Base-by-base conservation (phyloP, 176 grass and related monocot species). In the Musa itinerans region DNA sequence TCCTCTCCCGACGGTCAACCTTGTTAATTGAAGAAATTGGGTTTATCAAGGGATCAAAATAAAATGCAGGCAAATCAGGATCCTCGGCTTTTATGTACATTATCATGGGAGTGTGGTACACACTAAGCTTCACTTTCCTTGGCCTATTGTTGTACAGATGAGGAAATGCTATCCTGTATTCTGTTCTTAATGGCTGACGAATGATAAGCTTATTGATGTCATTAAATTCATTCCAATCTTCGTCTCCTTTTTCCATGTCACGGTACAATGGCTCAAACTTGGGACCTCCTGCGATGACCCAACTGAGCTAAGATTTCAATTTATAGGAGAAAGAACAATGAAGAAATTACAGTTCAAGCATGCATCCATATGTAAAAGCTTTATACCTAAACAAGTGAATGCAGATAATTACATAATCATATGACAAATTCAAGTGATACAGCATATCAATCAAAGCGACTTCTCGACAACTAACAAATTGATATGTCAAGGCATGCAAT, bases 201-300 rank as follows among this genome's bases (percentile, higher is more conserved):
- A 98, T 98, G 69, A 98, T 98, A 75, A 98, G 90, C 49, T 98
- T 98, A 78, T 98, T 98, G 61, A 98, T 98, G 72, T 98, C 94
- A 82, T 98, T 98, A 75, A 98, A 98, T 78, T 98, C 94, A 85
- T 98, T 98, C 94, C 94, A 98, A 74, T 98, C 94, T 83, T 98
- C 94, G 57, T 98, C 94, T 75, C 94, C 94, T 79, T 92, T 98
- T 72, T 98, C 94, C 94, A 98, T 98, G 71, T 98, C 94, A 78
- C 94, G 83, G 68, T 98, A 93, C 69, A 98, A 76, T 11, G 94
- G 94, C 86, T 98, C 94, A 86, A 98, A 98, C 82, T 98, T 98
- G 2, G 94, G 94, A 65, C 90, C 94, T 12, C 94, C 90, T 98
- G 80, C 51, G 11, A 81, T 1, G 69, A 74, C 9, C 26, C 52